Conservation (phyloP, 2,329 filamentous ascomycete genomes). For the Trichoderma sp. region DNA sequence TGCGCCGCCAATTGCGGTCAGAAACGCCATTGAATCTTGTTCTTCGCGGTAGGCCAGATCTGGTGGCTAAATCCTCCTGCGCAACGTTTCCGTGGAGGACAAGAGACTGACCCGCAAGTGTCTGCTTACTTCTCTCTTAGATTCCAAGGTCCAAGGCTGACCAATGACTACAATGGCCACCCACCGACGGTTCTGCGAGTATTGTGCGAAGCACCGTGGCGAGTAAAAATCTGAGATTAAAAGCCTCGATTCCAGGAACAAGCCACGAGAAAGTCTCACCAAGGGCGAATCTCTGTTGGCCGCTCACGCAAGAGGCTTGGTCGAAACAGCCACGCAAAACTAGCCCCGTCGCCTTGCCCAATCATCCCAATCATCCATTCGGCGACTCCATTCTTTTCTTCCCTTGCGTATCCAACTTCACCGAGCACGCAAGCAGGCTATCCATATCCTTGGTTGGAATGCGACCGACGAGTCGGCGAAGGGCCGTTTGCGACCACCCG, state of each 20-base stretch:
- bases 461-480: not conserved
- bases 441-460: not conserved
- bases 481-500: not conserved
- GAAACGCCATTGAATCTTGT: not conserved
- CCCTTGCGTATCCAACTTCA: not conserved
- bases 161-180: not conserved
- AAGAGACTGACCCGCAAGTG: not conserved
- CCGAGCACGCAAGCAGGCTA: constrained; percentile 8
- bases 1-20: not conserved
- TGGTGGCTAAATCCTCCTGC: not conserved
- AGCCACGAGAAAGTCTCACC: not conserved
- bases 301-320: not conserved
- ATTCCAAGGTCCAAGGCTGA: not conserved
- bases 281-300: not conserved
- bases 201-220: not conserved
- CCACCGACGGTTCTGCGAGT: not conserved
- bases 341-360: not conserved
- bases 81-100: not conserved
- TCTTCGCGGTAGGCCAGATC: not conserved
- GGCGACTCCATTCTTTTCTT: not conserved
- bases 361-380: not conserved
- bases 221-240: not conserved
- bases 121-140: not conserved
- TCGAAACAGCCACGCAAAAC: constrained; percentile 1
- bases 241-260: constrained; percentile 1